phyloP scores from a whole-genome alignment of 345 rosid genomes.

The Raphanus raphanistrum region DNA sequence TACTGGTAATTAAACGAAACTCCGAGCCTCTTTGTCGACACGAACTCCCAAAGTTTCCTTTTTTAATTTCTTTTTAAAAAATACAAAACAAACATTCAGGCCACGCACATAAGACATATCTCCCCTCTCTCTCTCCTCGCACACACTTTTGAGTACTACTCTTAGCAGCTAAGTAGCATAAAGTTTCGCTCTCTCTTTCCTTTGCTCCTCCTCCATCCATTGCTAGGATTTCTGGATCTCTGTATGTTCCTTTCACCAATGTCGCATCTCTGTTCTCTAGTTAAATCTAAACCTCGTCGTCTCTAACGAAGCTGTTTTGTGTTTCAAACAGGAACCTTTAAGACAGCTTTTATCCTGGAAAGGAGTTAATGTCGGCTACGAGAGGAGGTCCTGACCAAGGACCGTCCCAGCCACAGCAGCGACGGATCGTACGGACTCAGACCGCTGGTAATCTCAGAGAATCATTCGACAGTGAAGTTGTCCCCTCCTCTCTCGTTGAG shows the following conservation, averaged over 20 bases:
- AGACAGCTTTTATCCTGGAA: slow-evolving; percentile 24
- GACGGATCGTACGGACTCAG: slow-evolving; percentile 81
- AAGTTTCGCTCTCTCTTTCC: slow-evolving; percentile 27
- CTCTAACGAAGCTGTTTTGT: slow-evolving; percentile 5
- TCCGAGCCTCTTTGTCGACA: slow-evolving; percentile 6
- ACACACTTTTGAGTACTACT: slow-evolving; percentile 34
- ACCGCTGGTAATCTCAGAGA: slow-evolving; percentile 94
- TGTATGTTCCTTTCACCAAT: slow-evolving; percentile 15
- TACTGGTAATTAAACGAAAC: slow-evolving; percentile 21
- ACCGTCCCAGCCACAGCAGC: slow-evolving; percentile 44
- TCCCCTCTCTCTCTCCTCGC: slow-evolving; percentile 2
- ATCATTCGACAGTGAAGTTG: slow-evolving; percentile 93
- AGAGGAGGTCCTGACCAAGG: slow-evolving; percentile 57
- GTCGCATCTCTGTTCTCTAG: slow-evolving; percentile 6
- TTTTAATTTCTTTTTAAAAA: not conserved
- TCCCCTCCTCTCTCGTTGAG: slow-evolving; percentile 90
- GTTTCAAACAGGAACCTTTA: not conserved
- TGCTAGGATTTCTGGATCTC: slow-evolving; percentile 39
- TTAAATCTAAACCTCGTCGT: not conserved
- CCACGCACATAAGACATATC: not conserved
- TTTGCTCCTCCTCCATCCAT: slow-evolving; percentile 12
- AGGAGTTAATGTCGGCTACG: slow-evolving; percentile 49
- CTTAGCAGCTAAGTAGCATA: slow-evolving; percentile 53
- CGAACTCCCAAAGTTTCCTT: slow-evolving; percentile 27
- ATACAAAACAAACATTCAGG: slow-evolving; percentile 13